These are phyloP conservation scores for Boletus mariae DNA, from an alignment of 1,284 basidiomycete genomes.

Conservation along the genomic window DNA sequence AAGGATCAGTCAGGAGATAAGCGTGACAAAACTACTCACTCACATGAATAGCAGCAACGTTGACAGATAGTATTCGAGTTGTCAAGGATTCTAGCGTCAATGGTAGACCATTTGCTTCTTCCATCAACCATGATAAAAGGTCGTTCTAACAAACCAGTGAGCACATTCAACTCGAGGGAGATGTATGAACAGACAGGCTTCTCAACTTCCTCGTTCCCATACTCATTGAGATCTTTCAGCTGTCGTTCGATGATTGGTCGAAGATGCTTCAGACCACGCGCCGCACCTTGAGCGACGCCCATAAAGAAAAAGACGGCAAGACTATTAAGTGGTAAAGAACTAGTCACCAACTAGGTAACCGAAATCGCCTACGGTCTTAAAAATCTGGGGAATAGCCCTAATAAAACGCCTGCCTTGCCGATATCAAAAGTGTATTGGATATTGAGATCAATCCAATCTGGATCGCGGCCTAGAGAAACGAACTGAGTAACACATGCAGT, in stretches of 20 bases:
- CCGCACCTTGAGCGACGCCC: background rate
- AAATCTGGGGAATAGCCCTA: slow-evolving; percentile 38
- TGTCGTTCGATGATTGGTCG: slow-evolving; percentile 37
- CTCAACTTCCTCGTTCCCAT: slow-evolving; percentile 36
- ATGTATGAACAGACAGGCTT: slow-evolving; percentile 34
- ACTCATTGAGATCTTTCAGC: slow-evolving; percentile 25
- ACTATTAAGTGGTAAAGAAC: background rate
- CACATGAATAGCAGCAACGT: slow-evolving; percentile 9
- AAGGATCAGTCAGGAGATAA: background rate
- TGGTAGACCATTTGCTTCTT: slow-evolving; percentile 35
- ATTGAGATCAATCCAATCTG: slow-evolving; percentile 36
- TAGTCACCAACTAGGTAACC: background rate
- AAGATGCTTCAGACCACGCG: slow-evolving; percentile 26
- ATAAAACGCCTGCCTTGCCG: slow-evolving; percentile 22
- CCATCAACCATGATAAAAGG: slow-evolving; percentile 44
- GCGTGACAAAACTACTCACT: background rate
- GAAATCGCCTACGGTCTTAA: slow-evolving; percentile 35
- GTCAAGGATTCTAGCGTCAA: slow-evolving; percentile 29
- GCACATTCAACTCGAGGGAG: slow-evolving; percentile 29
- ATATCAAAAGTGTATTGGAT: slow-evolving; percentile 34
- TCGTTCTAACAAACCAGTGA: slow-evolving; percentile 30
- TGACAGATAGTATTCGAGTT: slow-evolving; percentile 31
- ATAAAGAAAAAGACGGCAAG: background rate
- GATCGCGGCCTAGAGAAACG: slow-evolving; percentile 12
- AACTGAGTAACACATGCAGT: background rate